phyloP scores from a whole-genome alignment of 495 filamentous ascomycete species.

The Daldinia childiae region DNA sequence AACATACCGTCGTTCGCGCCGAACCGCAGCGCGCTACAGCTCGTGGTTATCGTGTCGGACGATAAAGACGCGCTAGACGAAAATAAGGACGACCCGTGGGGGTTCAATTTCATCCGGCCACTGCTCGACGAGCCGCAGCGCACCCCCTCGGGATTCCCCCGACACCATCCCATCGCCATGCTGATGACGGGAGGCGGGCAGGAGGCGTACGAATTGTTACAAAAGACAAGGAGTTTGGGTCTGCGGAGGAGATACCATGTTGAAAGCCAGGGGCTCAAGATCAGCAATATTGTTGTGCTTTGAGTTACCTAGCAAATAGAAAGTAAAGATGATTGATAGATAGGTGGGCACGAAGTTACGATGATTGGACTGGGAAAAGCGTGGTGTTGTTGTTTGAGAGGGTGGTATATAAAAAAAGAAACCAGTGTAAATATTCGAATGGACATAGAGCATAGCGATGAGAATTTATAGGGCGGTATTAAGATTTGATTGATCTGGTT shows the following conservation, averaged over 20 bases:
- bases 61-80: slow-evolving; percentile 56
- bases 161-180: slow-evolving; percentile 81
- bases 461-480: background rate
- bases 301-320: background rate
- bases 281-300: slow-evolving; percentile 81
- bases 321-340: slow-evolving; percentile 10
- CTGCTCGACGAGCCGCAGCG: slow-evolving; percentile 79
- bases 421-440: slow-evolving; percentile 7
- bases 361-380: background rate
- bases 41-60: slow-evolving; percentile 83
- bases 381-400: slow-evolving; percentile 1
- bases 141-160: slow-evolving; percentile 73
- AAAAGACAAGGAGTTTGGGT: slow-evolving; percentile 69
- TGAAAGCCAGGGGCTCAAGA: slow-evolving; percentile 79
- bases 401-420: slow-evolving; percentile 21
- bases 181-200: slow-evolving; percentile 85
- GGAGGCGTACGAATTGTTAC: slow-evolving; percentile 69
- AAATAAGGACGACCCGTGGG: slow-evolving; percentile 41
- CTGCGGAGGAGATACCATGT: slow-evolving; percentile 81
- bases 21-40: slow-evolving; percentile 66
- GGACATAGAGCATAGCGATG: background rate
- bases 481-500: background rate
- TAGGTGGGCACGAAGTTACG: slow-evolving; percentile 15
- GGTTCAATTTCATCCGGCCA: slow-evolving; percentile 64
- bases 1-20: slow-evolving; percentile 84